These are phyloP conservation scores for Akanthomyces dipterigenus DNA, from an alignment of 2,329 filamentous ascomycete species.

Conservation along the genomic window DNA sequence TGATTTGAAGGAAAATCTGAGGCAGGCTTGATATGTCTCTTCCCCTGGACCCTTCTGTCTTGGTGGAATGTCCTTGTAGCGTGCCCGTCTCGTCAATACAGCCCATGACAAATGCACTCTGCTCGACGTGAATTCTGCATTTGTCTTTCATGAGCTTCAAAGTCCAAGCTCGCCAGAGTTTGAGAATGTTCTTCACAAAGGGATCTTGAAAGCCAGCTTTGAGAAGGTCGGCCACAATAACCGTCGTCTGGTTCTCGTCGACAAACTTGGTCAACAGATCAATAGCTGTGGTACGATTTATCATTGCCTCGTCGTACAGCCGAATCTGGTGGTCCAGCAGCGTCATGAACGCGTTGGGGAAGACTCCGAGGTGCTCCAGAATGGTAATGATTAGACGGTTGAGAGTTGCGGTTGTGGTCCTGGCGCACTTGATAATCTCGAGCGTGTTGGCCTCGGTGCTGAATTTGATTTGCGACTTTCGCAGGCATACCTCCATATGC, in stretches of 20 bases:
- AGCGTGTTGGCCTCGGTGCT: constrained; percentile 60
- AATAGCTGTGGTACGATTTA: constrained; percentile 55
- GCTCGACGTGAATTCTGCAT: constrained; percentile 71
- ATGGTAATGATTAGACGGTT: constrained; percentile 88
- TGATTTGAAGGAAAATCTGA: constrained; percentile 84
- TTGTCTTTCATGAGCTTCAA: constrained; percentile 91
- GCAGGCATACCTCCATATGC: constrained; percentile 65
- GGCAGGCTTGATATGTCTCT: constrained; percentile 54
- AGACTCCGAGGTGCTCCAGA: constrained; percentile 70
- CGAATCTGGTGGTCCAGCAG: constrained; percentile 63
- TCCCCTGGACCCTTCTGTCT: constrained; percentile 31
- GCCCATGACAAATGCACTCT: constrained; percentile 83
- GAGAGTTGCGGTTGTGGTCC: constrained; percentile 68
- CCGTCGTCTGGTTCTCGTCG: constrained; percentile 77
- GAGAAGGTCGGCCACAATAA: constrained; percentile 70
- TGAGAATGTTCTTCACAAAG: constrained; percentile 71
- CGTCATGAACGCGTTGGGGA: constrained; percentile 55
- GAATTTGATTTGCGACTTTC: constrained; percentile 87
- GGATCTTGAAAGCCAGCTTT: constrained; percentile 79
- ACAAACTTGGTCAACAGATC: constrained; percentile 65
- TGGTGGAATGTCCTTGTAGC: constrained; percentile 62
- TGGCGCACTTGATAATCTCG: constrained; percentile 79
- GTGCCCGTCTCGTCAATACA: constrained; percentile 79
- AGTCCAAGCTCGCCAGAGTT: constrained; percentile 83
- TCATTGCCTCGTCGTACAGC: constrained; percentile 64